phyloP scores from a whole-genome alignment of 2,329 filamentous ascomycete genomes.

The Fusarium sp. region DNA sequence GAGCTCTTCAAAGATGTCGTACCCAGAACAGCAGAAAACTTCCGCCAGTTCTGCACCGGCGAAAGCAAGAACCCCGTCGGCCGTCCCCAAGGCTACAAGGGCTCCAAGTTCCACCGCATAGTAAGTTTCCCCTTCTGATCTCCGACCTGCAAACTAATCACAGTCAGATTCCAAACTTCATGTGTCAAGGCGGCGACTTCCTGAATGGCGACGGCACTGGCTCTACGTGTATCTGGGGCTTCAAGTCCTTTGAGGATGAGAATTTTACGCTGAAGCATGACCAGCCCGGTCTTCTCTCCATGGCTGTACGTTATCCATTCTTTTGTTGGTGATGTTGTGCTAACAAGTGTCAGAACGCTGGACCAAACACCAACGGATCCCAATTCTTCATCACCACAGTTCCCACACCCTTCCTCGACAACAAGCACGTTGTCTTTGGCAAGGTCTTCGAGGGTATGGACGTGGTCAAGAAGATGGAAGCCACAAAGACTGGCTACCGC shows the following conservation, averaged over 20 bases:
- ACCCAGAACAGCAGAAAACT: slow-evolving; percentile 93
- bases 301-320: slow-evolving; percentile 76
- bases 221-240: slow-evolving; percentile 87
- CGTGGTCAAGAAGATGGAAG: slow-evolving; percentile 91
- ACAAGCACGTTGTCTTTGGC: slow-evolving; percentile 96
- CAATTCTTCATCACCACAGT: slow-evolving; percentile 98
- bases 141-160: slow-evolving; percentile 11
- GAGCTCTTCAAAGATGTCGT: slow-evolving; percentile 89
- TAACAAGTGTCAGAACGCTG: slow-evolving; percentile 73
- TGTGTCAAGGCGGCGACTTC: slow-evolving; percentile 98
- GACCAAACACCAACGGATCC: slow-evolving; percentile 90
- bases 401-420: slow-evolving; percentile 86
- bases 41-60: slow-evolving; percentile 95
- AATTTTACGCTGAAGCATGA: slow-evolving; percentile 87
- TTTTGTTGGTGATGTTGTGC: not conserved
- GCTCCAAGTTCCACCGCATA: slow-evolving; percentile 92
- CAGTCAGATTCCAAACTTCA: slow-evolving; percentile 89
- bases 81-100: slow-evolving; percentile 91
- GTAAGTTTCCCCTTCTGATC: slow-evolving; percentile 62
- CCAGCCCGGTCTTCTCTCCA: slow-evolving; percentile 82
- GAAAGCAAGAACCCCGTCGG: slow-evolving; percentile 84
- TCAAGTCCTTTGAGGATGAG: slow-evolving; percentile 87
- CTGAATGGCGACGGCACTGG: slow-evolving; percentile 93
- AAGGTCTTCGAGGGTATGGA: slow-evolving; percentile 91
- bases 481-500: slow-evolving; percentile 80